Conservation (phyloP, 495 filamentous ascomycete species). For the Cenococcum geophilum region DNA sequence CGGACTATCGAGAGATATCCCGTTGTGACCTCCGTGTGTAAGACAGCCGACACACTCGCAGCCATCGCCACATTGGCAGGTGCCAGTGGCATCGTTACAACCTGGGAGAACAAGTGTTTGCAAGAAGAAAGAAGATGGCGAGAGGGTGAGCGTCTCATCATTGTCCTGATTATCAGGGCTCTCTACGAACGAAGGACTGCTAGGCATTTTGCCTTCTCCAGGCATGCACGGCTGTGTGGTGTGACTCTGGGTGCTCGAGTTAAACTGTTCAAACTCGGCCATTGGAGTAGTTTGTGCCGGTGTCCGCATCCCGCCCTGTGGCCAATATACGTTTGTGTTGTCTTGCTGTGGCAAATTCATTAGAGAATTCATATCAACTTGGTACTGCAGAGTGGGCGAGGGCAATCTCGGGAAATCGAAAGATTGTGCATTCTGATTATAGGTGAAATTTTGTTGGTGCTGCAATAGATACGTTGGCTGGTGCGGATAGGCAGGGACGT, state of each 20-base stretch:
- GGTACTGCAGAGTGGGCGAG: background rate
- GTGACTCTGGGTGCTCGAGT: background rate
- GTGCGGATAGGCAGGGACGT: conserved; percentile 22
- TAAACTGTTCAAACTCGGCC: conserved; percentile 1
- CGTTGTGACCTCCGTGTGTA: conserved; percentile 31
- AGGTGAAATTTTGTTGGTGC: background rate
- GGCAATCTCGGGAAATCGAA: conserved; percentile 1
- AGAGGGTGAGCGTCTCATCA: conserved; percentile 24
- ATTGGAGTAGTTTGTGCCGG: background rate
- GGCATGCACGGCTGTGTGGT: background rate
- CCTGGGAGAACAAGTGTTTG: conserved; percentile 25
- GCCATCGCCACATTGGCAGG: conserved; percentile 31
- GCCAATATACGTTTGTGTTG: background rate
- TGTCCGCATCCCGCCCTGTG: background rate
- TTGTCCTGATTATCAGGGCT: conserved; percentile 23
- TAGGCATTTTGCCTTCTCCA: background rate
- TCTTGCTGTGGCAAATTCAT: conserved; percentile 7
- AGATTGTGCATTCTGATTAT: background rate
- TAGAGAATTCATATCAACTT: conserved; percentile 1
- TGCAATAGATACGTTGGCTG: conserved; percentile 15
- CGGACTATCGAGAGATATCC: conserved; percentile 15
- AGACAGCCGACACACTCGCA: conserved; percentile 31
- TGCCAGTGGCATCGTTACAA: conserved; percentile 29
- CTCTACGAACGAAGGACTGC: conserved; percentile 12
- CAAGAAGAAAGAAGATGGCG: conserved; percentile 28